Percentiles rank a stretch among this genome's conserved stretches.
Conservation (phyloP, 345 rosid species). For the Aquilaria yunnanensis region DNA sequence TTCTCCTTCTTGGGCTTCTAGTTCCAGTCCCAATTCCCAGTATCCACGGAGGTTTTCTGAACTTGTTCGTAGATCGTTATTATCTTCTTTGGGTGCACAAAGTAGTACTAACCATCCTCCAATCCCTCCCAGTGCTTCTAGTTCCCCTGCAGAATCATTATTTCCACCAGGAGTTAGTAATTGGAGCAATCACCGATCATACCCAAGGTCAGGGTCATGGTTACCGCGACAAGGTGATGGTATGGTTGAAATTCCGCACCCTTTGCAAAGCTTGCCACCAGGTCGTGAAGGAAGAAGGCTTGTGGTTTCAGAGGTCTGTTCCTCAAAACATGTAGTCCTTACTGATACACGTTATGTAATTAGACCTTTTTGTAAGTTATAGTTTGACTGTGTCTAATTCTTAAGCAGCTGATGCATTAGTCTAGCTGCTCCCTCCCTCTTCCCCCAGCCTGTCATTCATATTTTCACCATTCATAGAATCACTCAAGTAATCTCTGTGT, state of each 20-base stretch:
- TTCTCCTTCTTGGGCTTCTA: constrained; percentile 38
- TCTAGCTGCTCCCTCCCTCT: neutral
- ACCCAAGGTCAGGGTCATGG: constrained; percentile 54
- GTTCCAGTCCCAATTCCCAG: constrained; percentile 35
- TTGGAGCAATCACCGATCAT: constrained; percentile 37
- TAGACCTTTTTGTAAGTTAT: neutral
- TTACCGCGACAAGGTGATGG: constrained; percentile 58
- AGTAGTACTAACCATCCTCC: constrained; percentile 33
- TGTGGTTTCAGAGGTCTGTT: constrained; percentile 70
- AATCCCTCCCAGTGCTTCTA: constrained; percentile 28
- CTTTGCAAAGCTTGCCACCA: constrained; percentile 49
- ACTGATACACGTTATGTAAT: neutral
- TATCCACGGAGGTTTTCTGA: constrained; percentile 65
- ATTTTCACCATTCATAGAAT: neutral
- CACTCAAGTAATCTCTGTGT: constrained; percentile 5
- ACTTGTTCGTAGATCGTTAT: constrained; percentile 59
- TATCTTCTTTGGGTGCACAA: constrained; percentile 44
- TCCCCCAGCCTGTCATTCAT: too few relatives aligned
- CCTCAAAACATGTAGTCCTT: neutral
- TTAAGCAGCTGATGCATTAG: neutral
- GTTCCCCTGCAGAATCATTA: constrained; percentile 34
- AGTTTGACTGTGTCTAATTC: neutral
- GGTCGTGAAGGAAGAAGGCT: constrained; percentile 70
- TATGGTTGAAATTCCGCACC: constrained; percentile 41
- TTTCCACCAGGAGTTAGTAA: constrained; percentile 43